phyloP scores from a whole-genome alignment of 148 eudicot species.

The Rhododendron molle region DNA sequence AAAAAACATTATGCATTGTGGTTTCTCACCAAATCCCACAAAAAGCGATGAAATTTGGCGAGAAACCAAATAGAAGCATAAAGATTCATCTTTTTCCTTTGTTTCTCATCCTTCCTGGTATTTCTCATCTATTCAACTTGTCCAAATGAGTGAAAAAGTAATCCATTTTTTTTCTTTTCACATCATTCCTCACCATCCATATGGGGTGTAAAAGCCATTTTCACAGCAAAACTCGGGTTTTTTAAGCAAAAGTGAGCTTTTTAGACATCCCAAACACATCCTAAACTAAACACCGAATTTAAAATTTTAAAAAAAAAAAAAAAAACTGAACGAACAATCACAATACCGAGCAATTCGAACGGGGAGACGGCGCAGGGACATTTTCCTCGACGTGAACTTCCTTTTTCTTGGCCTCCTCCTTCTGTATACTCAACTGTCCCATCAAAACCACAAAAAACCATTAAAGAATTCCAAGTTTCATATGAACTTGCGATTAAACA shows the following conservation, averaged over 20 bases:
- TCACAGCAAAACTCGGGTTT: not conserved
- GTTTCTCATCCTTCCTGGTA: not conserved
- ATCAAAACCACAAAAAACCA: not conserved
- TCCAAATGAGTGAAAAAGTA: not conserved
- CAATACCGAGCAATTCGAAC: conserved; percentile 86
- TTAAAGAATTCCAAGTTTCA: not conserved
- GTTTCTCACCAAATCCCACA: not conserved
- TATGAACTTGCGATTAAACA: not conserved
- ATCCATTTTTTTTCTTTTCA: not conserved
- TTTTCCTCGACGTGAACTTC: conserved; percentile 92
- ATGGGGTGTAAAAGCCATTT: not conserved
- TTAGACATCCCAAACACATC: not conserved
- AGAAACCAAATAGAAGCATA: not conserved
- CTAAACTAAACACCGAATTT: not conserved
- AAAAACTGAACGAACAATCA: not conserved
- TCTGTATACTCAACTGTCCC: conserved; percentile 77
- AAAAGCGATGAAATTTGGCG: not conserved
- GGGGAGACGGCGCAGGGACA: conserved; percentile 83
- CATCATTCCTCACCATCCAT: not conserved
- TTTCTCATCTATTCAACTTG: not conserved
- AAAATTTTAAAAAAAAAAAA: not conserved
- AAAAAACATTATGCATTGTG: not conserved
- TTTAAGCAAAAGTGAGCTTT: not conserved
- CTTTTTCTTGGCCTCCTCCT: conserved; percentile 98
- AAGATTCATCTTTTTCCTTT: not conserved